Evolutionary conservation across 2,329 filamentous ascomycete genomes (phyloP).

Genomic region (Pseudocercospora cruenta): DNA sequence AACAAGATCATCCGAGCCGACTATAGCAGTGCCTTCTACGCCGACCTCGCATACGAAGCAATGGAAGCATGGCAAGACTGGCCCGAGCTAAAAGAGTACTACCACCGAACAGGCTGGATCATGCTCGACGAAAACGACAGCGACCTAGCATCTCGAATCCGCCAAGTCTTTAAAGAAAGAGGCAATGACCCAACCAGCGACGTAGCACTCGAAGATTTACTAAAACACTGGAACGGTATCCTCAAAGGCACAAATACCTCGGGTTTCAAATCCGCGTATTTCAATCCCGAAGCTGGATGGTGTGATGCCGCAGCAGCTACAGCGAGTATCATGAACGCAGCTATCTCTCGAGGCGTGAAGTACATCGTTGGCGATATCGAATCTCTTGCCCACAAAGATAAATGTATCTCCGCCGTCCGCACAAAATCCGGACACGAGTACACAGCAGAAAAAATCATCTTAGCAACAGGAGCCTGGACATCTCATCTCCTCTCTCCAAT

Average conservation of each 20-base stretch:
- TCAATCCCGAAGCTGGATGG: conserved; percentile 59
- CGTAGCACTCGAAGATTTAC: conserved; percentile 49
- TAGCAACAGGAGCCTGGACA: conserved; percentile 63
- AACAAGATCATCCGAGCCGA: conserved; percentile 74
- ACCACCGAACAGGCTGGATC: conserved; percentile 64
- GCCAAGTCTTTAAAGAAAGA: conserved; percentile 57
- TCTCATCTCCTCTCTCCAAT: conserved; percentile 56
- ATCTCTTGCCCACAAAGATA: conserved; percentile 44
- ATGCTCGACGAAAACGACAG: conserved; percentile 56
- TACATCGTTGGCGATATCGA: conserved; percentile 50
- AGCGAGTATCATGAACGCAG: conserved; percentile 48
- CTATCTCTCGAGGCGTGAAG: conserved; percentile 50
- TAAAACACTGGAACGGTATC: conserved; percentile 46
- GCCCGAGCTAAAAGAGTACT: conserved; percentile 45
- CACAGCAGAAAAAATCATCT: conserved; percentile 57
- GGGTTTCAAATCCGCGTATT: conserved; percentile 50
- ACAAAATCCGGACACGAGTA: conserved; percentile 53
- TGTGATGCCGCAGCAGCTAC: conserved; percentile 55
- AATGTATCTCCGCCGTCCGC: conserved; percentile 49
- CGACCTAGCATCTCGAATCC: conserved; percentile 56
- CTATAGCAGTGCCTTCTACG: conserved; percentile 50
- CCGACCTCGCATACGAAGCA: conserved; percentile 42
- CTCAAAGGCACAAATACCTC: conserved; percentile 43
- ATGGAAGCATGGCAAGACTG: conserved; percentile 44
- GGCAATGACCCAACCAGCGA: conserved; percentile 46